Evolutionary conservation across 371 early-diverging fungal genomes (phyloP).

Genomic region (Circinella umbellata): DNA sequence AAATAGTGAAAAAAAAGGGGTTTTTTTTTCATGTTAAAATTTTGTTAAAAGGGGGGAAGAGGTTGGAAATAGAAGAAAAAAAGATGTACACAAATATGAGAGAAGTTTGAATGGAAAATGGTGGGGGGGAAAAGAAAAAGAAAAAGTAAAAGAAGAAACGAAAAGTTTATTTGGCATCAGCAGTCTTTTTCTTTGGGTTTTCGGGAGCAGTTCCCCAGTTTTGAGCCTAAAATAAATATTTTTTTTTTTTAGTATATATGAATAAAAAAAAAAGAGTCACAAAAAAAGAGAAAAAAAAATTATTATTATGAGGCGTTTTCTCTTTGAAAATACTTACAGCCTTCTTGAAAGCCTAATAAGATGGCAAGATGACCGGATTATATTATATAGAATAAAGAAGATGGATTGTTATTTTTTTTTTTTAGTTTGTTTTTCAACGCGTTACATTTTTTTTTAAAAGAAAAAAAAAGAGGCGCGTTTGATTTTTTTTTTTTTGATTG

Average conservation of each 20-base stretch:
- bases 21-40: background rate
- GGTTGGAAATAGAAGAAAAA: background rate
- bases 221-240: slow-evolving; percentile 33
- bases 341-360: slow-evolving; percentile 44
- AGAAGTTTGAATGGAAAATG: too few species aligned
- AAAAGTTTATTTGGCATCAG: slow-evolving; percentile 18
- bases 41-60: too few species aligned
- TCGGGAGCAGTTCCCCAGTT: slow-evolving; percentile 47
- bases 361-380: slow-evolving; percentile 2
- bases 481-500: background rate
- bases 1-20: too few species aligned
- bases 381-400: background rate
- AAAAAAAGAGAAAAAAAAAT: background rate
- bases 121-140: too few species aligned
- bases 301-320: background rate
- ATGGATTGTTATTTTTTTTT: too few species aligned
- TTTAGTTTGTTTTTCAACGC: background rate
- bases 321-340: slow-evolving; percentile 36
- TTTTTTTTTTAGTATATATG: background rate
- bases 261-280: background rate
- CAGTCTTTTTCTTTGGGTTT: slow-evolving; percentile 54
- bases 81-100: slow-evolving; percentile 1
- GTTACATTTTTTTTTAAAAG: background rate
- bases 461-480: slow-evolving; percentile 5
- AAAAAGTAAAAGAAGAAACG: too few species aligned